Percentiles rank a stretch among this genome's conserved stretches.
Evolutionary conservation across 495 filamentous ascomycete species (phyloP).

Genomic region (Neurospora sp.): DNA sequence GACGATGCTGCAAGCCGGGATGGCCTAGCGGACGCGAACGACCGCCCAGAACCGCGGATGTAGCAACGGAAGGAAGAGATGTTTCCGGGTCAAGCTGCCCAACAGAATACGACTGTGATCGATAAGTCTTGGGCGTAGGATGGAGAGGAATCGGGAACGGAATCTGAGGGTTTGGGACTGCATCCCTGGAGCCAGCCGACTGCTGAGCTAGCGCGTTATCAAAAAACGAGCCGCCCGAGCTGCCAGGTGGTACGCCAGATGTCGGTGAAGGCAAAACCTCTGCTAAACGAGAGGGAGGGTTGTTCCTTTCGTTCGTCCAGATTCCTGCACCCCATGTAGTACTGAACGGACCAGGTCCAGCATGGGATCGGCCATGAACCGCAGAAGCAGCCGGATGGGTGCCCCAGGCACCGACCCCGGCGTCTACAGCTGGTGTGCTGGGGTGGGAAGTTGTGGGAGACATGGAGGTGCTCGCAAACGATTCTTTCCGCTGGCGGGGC

Average conservation of each 20-base stretch:
- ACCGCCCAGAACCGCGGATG: slow-evolving; percentile 33
- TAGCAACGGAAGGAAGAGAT: slow-evolving; percentile 33
- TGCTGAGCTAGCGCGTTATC: slow-evolving; percentile 32
- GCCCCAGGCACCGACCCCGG: slow-evolving; percentile 51
- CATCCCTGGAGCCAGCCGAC: slow-evolving; percentile 34
- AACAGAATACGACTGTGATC: slow-evolving; percentile 94
- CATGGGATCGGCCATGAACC: slow-evolving; percentile 48
- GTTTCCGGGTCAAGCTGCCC: slow-evolving; percentile 78
- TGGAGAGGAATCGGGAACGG: slow-evolving; percentile 87
- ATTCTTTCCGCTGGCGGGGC: slow-evolving; percentile 43
- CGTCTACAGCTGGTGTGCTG: slow-evolving; percentile 59
- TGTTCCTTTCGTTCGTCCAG: slow-evolving; percentile 69
- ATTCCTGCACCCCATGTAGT: slow-evolving; percentile 62
- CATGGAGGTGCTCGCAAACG: slow-evolving; percentile 55
- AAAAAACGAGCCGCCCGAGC: slow-evolving; percentile 36
- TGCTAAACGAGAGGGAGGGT: slow-evolving; percentile 59
- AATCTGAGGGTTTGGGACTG: slow-evolving; percentile 49
- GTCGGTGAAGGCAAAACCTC: slow-evolving; percentile 73
- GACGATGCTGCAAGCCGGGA: slow-evolving; percentile 65
- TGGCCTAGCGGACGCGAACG: slow-evolving; percentile 46
- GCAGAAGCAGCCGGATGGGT: slow-evolving; percentile 38
- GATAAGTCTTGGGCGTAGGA: slow-evolving; percentile 83
- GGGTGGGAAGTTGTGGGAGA: slow-evolving; percentile 70
- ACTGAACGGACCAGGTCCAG: slow-evolving; percentile 43
- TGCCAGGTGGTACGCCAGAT: slow-evolving; percentile 45